Conservation (phyloP, 352 stramenopile genomes). For the Pythium phragmiticola region DNA sequence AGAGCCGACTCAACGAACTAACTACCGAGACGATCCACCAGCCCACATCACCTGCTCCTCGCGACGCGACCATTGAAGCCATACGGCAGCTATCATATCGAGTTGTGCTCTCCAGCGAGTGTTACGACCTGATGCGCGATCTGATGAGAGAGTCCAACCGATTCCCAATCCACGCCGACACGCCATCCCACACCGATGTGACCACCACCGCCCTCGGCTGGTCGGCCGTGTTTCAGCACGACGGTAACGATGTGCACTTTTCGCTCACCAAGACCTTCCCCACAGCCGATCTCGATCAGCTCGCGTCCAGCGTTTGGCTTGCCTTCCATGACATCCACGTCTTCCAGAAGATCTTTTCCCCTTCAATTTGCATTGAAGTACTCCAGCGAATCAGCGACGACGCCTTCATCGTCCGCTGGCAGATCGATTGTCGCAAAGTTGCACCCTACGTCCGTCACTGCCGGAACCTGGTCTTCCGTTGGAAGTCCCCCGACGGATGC, state of each 20-base stretch:
- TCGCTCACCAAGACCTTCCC: slow-evolving; percentile 28
- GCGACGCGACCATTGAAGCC: not conserved
- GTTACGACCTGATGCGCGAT: slow-evolving; percentile 31
- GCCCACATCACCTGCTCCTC: not conserved
- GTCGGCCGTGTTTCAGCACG: slow-evolving; percentile 19
- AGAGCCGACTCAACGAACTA: slow-evolving; percentile 29
- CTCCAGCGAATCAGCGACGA: slow-evolving; percentile 31
- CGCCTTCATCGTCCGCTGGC: slow-evolving; percentile 27
- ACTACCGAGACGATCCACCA: slow-evolving; percentile 23
- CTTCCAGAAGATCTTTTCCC: slow-evolving; percentile 25
- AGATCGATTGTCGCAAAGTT: slow-evolving; percentile 26
- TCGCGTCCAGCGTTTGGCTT: slow-evolving; percentile 26
- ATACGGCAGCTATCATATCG: slow-evolving; percentile 19
- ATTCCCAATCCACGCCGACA: slow-evolving; percentile 25
- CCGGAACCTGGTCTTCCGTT: slow-evolving; percentile 30
- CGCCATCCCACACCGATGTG: not conserved
- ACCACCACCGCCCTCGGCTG: slow-evolving; percentile 16
- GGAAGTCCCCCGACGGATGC: slow-evolving; percentile 28
- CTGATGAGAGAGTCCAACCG: slow-evolving; percentile 26
- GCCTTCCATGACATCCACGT: slow-evolving; percentile 24
- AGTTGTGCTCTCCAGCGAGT: slow-evolving; percentile 27
- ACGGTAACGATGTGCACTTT: slow-evolving; percentile 28
- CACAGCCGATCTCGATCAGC: slow-evolving; percentile 17
- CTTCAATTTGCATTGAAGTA: slow-evolving; percentile 22
- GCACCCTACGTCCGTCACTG: slow-evolving; percentile 24